Base-by-base conservation (phyloP, 2,329 filamentous ascomycete genomes). In the Aspergillus felis region DNA sequence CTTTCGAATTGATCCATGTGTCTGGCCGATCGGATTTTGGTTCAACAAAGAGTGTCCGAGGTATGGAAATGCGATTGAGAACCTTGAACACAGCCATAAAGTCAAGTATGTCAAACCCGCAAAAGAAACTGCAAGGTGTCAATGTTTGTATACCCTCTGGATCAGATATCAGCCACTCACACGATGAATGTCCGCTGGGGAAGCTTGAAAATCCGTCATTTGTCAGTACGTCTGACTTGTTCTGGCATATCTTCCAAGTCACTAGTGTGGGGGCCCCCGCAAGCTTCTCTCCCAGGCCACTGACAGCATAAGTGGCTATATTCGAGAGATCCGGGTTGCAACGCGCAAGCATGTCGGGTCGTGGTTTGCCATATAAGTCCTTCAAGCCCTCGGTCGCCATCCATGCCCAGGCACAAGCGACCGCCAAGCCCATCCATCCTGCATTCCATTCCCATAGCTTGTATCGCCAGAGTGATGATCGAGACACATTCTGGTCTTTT, bases 401-500 rank as follows among this genome's bases (percentile, higher is more conserved):
- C 78, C 89, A 95, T 4, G 89, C 83, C 2, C 84, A 80, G 2
- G 87, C 85, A 9, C 91, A 78, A 2, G 89, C 85, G 20, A 96
- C 79, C 0, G 81, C 90, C 2, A 96, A 81, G 0, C 92, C 92
- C 67, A 96, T 85, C 85, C 88, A 91, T 57, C 90, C 92, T 2
- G 86, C 86, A 70, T 97, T 91, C 72, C 90, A 86, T 73, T 97
- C 92, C 92, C 93, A 97, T 1, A 96, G 73, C 76, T 94, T 96
- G 63, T 90, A 84, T 70, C 84, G 85, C 87, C 90, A 92, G 48
- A 92, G 80, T 54, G 90, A 75, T 3, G 81, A 74, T 61, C 81
- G 82, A 1, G 89, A 85, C 0, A 87, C 87, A 22, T 82, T 81
- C 46, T 79, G 79, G 17, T 84, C 82, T 0, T 88, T 86, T 1